These are phyloP conservation scores for Schizochytrium sp. DNA, from an alignment of 108 stramenopile genomes.

Conservation along the genomic window DNA sequence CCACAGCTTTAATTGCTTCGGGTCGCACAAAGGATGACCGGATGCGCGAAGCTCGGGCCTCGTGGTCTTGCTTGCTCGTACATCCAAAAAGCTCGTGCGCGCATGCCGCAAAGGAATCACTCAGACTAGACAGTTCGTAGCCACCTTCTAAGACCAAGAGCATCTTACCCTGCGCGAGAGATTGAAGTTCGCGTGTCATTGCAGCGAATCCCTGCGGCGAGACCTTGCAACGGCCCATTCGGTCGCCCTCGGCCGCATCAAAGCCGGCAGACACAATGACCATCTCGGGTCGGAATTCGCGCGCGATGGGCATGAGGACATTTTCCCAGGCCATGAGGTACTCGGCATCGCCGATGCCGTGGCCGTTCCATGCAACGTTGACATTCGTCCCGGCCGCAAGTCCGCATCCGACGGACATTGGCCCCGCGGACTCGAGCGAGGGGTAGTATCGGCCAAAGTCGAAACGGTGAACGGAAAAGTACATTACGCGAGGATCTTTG, in stretches of 20 bases:
- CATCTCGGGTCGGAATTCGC: slow-evolving; percentile 57
- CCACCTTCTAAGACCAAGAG: slow-evolving; percentile 54
- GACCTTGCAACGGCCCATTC: slow-evolving; percentile 54
- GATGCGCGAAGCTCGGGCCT: background rate
- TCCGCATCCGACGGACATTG: slow-evolving; percentile 38
- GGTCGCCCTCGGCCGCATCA: slow-evolving; percentile 65
- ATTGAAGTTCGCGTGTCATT: slow-evolving; percentile 35
- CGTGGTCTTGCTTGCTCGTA: background rate
- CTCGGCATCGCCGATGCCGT: slow-evolving; percentile 60
- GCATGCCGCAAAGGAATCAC: background rate
- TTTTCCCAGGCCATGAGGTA: slow-evolving; percentile 53
- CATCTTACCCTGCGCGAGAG: slow-evolving; percentile 60
- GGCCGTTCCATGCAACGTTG: slow-evolving; percentile 68
- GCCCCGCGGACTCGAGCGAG: slow-evolving; percentile 35
- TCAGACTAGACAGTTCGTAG: slow-evolving; percentile 28
- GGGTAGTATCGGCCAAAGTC: slow-evolving; percentile 59
- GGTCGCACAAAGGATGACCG: background rate
- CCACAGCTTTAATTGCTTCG: background rate
- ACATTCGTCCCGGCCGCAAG: slow-evolving; percentile 53
- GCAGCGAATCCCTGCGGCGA: slow-evolving; percentile 52
- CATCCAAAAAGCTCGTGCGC: background rate
- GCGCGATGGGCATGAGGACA: slow-evolving; percentile 57
- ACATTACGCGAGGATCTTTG: slow-evolving; percentile 55
- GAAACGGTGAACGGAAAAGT: slow-evolving; percentile 61
- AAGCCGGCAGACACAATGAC: slow-evolving; percentile 73